These are phyloP conservation scores for Tetraselmis striata DNA, from an alignment of 139 green algal species.

Conservation along the genomic window DNA sequence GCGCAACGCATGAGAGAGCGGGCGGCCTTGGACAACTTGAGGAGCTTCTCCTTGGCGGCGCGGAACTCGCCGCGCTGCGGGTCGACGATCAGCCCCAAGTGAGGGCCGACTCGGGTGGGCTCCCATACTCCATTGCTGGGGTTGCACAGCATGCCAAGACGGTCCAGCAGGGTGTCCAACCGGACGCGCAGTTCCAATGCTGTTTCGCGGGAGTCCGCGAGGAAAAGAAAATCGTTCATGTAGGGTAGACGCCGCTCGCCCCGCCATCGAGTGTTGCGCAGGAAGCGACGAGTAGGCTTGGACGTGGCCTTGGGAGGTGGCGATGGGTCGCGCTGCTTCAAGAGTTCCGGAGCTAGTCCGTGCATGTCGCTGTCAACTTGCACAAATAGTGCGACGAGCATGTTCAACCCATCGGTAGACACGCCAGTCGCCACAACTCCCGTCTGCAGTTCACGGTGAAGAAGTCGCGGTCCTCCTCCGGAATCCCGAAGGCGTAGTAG, in stretches of 20 bases:
- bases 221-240: not conserved
- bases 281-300: not conserved
- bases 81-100: not conserved
- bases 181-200: not conserved
- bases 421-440: not conserved
- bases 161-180: not conserved
- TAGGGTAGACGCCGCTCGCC: not conserved
- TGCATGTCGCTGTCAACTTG: not conserved
- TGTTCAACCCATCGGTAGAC: not conserved
- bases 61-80: not conserved
- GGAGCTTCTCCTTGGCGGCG: not conserved
- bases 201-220: not conserved
- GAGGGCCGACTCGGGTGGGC: not conserved
- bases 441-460: not conserved
- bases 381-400: not conserved
- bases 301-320: no score
- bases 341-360: not conserved
- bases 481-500: not conserved
- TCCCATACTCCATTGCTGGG: not conserved
- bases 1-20: no score
- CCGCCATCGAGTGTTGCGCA: not conserved
- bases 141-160: not conserved
- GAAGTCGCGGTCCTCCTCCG: not conserved
- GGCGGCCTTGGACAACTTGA: no score
- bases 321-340: no score